A percentile compares a stretch with the other conserved stretches of the same genome.
Evolutionary conservation across 2,329 filamentous ascomycete genomes (phyloP).

Genomic region (Aspergillus awamori): DNA sequence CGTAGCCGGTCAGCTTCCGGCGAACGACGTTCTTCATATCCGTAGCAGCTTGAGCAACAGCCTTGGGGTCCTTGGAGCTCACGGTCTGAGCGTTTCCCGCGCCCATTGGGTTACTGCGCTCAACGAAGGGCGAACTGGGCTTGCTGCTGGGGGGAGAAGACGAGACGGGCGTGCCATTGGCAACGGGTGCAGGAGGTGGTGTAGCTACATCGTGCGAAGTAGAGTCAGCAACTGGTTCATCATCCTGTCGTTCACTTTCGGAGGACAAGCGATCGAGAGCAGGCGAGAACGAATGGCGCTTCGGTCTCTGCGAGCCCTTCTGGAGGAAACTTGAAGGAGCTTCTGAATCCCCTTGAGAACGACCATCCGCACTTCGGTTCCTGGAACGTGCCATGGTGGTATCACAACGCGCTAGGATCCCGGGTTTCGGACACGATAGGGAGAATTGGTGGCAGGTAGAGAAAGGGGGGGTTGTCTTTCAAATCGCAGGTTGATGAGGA

Average conservation of each 20-base stretch:
- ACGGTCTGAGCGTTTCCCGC: slow-evolving; percentile 60
- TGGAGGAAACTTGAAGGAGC: slow-evolving; percentile 9
- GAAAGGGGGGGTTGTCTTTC: background rate
- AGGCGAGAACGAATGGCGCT: slow-evolving; percentile 21
- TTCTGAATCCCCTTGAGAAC: slow-evolving; percentile 16
- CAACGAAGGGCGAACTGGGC: slow-evolving; percentile 58
- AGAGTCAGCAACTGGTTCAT: slow-evolving; percentile 27
- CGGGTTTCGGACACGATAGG: background rate
- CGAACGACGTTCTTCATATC: slow-evolving; percentile 95
- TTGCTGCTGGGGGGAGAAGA: slow-evolving; percentile 52
- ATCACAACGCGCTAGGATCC: slow-evolving; percentile 15
- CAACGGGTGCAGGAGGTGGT: slow-evolving; percentile 31
- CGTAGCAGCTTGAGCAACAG: slow-evolving; percentile 57
- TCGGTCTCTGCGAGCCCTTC: slow-evolving; percentile 14
- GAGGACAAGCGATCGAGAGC: slow-evolving; percentile 14
- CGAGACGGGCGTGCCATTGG: slow-evolving; percentile 36
- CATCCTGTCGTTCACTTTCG: slow-evolving; percentile 18
- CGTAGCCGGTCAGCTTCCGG: slow-evolving; percentile 96
- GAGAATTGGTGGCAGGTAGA: slow-evolving; percentile 7
- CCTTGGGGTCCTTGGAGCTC: slow-evolving; percentile 66
- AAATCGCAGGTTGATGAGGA: slow-evolving; percentile 14
- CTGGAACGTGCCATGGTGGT: slow-evolving; percentile 20
- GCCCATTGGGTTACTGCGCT: slow-evolving; percentile 62
- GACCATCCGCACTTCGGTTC: slow-evolving; percentile 23
- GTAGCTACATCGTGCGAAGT: slow-evolving; percentile 34